Evolutionary conservation across 2,329 filamentous ascomycete species (phyloP).

Genomic region (Sporothrix humicola): DNA sequence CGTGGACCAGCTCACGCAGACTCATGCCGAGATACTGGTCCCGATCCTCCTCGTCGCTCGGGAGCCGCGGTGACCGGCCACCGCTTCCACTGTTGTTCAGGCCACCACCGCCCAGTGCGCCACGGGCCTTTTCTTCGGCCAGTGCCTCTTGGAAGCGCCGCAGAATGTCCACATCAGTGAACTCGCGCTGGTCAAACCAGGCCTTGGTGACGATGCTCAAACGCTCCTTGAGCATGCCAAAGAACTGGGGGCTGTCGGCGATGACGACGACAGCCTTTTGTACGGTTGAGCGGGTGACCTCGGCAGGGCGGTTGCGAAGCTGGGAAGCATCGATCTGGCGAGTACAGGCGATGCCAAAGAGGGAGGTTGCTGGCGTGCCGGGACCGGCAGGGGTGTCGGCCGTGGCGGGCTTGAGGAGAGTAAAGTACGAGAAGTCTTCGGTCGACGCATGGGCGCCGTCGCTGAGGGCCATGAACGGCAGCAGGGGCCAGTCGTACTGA

Average conservation of each 20-base stretch:
- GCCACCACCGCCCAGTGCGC: conserved; percentile 46
- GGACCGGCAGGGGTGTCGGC: conserved; percentile 51
- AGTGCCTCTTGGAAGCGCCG: conserved; percentile 90
- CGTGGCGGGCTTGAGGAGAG: conserved; percentile 71
- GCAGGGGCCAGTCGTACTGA: conserved; percentile 86
- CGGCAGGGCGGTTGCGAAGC: conserved; percentile 77
- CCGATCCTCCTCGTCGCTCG: conserved; percentile 70
- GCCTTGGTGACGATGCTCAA: conserved; percentile 88
- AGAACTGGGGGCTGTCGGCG: conserved; percentile 85
- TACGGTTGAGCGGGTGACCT: conserved; percentile 96
- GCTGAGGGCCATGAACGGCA: conserved; percentile 96
- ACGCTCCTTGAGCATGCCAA: conserved; percentile 88
- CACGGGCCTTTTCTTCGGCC: conserved; percentile 66
- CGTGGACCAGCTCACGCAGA: conserved; percentile 86
- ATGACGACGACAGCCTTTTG: conserved; percentile 98
- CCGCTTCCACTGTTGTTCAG: conserved; percentile 21
- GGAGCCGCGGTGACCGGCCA: conserved; percentile 1
- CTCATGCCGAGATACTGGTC: conserved; percentile 91
- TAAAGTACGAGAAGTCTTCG: conserved; percentile 99
- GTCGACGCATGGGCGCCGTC: conserved; percentile 94
- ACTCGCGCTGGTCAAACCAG: conserved; percentile 96
- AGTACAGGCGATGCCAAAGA: conserved; percentile 96
- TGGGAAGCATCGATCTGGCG: conserved; percentile 83
- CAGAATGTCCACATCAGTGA: conserved; percentile 88
- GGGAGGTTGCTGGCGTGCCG: conserved; percentile 60